phyloP scores from a whole-genome alignment of 306 rosid genomes.

The cucumber (Cucumis sativus) region Cucumber_9930_V3 NC_026655.2:1811001-1811500 shows the following conservation, averaged over 20 bases:
- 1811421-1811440: conserved; percentile 87
- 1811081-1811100: conserved; percentile 99
- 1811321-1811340: conserved; percentile 90
- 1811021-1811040: conserved; percentile 38
- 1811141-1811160: conserved; percentile 30
- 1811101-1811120: conserved; percentile 99
- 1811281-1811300: conserved; percentile 60
- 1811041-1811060: conserved; percentile 77
- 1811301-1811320: conserved; percentile 56
- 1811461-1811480: conserved; percentile 62
- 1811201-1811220: conserved; percentile 77
- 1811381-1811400: conserved; percentile 79
- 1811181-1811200: conserved; percentile 28
- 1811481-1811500: conserved; percentile 91
- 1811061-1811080: conserved; percentile 93
- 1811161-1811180: conserved; percentile 17
- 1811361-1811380: conserved; percentile 79
- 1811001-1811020: conserved; percentile 25
- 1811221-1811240: conserved; percentile 55
- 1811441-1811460: conserved; percentile 68
- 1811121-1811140: conserved; percentile 73
- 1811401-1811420: conserved; percentile 82
- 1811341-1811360: conserved; percentile 95
- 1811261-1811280: conserved; percentile 68
- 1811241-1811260: conserved; percentile 54